Percentiles rank a stretch among this genome's conserved stretches.
These are phyloP conservation scores for Iris macrosiphon DNA, from an alignment of 106 monocot genomes.

Conservation along the genomic window DNA sequence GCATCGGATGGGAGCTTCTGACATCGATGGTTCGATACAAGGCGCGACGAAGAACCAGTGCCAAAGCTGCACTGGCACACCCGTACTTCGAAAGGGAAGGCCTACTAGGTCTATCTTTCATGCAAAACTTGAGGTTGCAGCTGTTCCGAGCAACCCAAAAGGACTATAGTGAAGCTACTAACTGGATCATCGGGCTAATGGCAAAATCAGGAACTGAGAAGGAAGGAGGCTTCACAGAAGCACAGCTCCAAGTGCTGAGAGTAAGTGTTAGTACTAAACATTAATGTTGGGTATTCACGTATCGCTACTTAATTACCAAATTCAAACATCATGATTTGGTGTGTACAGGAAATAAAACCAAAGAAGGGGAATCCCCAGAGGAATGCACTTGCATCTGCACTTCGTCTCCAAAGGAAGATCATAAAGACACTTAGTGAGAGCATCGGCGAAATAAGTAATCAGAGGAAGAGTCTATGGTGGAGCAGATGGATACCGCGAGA, in stretches of 20 bases:
- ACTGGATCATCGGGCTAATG: conserved; percentile 75
- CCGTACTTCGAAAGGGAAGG: conserved; percentile 93
- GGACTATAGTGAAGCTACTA: conserved; percentile 87
- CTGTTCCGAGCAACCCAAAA: conserved; percentile 84
- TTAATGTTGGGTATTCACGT: background rate
- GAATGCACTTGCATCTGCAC: conserved; percentile 70
- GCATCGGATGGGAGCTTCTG: conserved; percentile 90
- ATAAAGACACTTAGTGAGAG: conserved; percentile 69
- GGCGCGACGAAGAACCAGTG: conserved; percentile 85
- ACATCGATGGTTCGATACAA: conserved; percentile 89
- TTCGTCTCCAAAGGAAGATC: conserved; percentile 82
- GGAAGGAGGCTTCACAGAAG: conserved; percentile 91
- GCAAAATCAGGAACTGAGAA: conserved; percentile 69
- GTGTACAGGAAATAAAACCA: conserved; percentile 59
- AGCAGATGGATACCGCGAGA: conserved; percentile 88
- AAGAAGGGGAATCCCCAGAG: conserved; percentile 53
- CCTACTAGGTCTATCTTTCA: conserved; percentile 70
- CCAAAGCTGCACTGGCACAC: conserved; percentile 81
- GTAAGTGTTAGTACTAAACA: conserved; percentile 21
- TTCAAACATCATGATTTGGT: background rate
- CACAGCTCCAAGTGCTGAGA: conserved; percentile 77
- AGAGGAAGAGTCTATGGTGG: conserved; percentile 89
- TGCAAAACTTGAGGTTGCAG: conserved; percentile 83
- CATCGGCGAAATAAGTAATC: conserved; percentile 69
- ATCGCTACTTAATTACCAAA: background rate